A percentile compares a stretch with the other conserved stretches of the same genome.
These are phyloP conservation scores for Aspergillus sp. DNA, from an alignment of 2,329 filamentous ascomycete genomes.

Conservation along the genomic window DNA sequence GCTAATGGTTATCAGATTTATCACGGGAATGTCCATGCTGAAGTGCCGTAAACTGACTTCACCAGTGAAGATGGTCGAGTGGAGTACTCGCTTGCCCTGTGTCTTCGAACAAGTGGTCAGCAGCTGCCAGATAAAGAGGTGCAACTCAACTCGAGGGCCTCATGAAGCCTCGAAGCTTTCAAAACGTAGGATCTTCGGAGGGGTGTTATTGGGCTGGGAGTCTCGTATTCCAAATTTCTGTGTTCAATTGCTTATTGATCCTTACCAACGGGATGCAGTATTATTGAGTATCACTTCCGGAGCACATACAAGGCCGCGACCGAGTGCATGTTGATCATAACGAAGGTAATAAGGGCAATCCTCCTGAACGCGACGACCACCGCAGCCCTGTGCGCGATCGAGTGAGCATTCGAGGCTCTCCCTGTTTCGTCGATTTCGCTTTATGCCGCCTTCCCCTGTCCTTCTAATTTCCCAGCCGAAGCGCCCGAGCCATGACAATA, in stretches of 20 bases:
- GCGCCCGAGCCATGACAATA: slow-evolving; percentile 18
- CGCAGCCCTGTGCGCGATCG: background rate
- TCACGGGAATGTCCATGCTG: background rate
- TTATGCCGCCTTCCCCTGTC: background rate
- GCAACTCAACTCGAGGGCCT: background rate
- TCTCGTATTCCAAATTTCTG: too few relatives aligned
- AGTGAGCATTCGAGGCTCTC: background rate
- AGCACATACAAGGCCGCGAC: too few relatives aligned
- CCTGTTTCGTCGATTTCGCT: background rate
- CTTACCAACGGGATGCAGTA: too few relatives aligned
- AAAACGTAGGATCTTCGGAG: too few relatives aligned
- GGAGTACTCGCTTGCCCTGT: background rate
- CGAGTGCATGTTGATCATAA: background rate
- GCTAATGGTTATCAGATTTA: background rate
- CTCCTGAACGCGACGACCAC: background rate
- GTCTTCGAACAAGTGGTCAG: too few relatives aligned
- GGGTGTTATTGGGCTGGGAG: too few relatives aligned
- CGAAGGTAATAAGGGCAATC: background rate
- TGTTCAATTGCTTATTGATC: too few relatives aligned
- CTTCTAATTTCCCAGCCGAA: slow-evolving; percentile 4
- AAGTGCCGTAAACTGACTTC: background rate
- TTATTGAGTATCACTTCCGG: too few relatives aligned
- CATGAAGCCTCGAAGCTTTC: background rate
- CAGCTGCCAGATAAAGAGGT: background rate
- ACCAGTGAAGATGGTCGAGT: background rate